Evolutionary conservation across 2,329 filamentous ascomycete species (phyloP).

Genomic region (Pseudocercospora pini-densiflorae): DNA sequence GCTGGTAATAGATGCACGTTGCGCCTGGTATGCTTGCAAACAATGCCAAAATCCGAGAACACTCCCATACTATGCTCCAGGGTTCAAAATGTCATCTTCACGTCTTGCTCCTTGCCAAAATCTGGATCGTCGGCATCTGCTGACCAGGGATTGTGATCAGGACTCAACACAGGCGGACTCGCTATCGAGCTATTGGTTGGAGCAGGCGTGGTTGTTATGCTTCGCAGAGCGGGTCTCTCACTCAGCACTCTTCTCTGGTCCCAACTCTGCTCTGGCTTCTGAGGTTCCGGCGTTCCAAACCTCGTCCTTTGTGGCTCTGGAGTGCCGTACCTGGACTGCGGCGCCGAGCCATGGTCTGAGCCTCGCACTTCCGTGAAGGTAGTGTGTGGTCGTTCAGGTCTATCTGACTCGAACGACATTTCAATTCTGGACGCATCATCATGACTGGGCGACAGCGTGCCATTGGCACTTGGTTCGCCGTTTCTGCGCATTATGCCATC

Average conservation of each 20-base stretch:
- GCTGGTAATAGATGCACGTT: not conserved
- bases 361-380: slow-evolving; percentile 16
- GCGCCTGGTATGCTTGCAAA: not conserved
- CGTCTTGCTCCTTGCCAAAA: slow-evolving; percentile 51
- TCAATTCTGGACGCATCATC: slow-evolving; percentile 50
- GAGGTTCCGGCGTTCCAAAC: slow-evolving; percentile 16
- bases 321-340: not conserved
- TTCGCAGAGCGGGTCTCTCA: slow-evolving; percentile 27
- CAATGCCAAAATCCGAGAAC: not conserved
- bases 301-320: not conserved
- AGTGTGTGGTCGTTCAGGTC: slow-evolving; percentile 27
- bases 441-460: slow-evolving; percentile 36
- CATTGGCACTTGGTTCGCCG: slow-evolving; percentile 15
- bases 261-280: slow-evolving; percentile 11
- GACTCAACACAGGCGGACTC: slow-evolving; percentile 7
- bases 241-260: slow-evolving; percentile 9
- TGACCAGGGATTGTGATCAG: slow-evolving; percentile 52
- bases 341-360: slow-evolving; percentile 17
- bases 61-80: too few species aligned
- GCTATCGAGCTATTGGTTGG: slow-evolving; percentile 1
- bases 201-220: slow-evolving; percentile 37
- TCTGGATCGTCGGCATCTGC: slow-evolving; percentile 53
- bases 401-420: slow-evolving; percentile 48
- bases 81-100: slow-evolving; percentile 52
- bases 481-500: slow-evolving; percentile 14